These are phyloP conservation scores for Plasmodium vinckei DNA, from an alignment of 169 alveolate genomes.

Conservation along the genomic window DNA sequence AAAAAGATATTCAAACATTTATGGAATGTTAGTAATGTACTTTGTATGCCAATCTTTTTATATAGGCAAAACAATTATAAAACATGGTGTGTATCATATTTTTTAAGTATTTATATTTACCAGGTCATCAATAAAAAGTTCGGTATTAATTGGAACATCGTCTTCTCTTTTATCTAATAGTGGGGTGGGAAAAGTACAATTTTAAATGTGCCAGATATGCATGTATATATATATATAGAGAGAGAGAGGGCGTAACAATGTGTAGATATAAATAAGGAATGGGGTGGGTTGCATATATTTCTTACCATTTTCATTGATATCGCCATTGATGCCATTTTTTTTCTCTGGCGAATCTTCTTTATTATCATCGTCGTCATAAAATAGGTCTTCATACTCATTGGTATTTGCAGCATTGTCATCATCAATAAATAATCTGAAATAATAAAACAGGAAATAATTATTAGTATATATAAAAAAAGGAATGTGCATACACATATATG, in stretches of 20 bases:
- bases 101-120: slow-evolving; percentile 11
- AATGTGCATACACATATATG: neutral
- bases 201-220: neutral
- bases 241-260: neutral
- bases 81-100: too few species aligned
- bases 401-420: slow-evolving; percentile 89
- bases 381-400: slow-evolving; percentile 85
- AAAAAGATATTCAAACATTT: neutral
- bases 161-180: slow-evolving; percentile 68
- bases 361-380: slow-evolving; percentile 81
- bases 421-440: slow-evolving; percentile 86
- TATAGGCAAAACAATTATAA: too few species aligned
- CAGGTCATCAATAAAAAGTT: slow-evolving; percentile 61
- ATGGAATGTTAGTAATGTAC: too few species aligned
- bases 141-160: slow-evolving; percentile 72
- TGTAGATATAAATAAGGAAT: neutral
- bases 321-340: slow-evolving; percentile 67
- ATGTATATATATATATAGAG: neutral
- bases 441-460: neutral
- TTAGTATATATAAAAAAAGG: neutral
- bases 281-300: neutral
- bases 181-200: neutral
- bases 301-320: slow-evolving; percentile 79
- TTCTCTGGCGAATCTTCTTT: slow-evolving; percentile 74
- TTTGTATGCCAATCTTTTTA: too few species aligned